Conservation (phyloP, 1,284 basidiomycete genomes). For the Chalciporus sp. region DNA sequence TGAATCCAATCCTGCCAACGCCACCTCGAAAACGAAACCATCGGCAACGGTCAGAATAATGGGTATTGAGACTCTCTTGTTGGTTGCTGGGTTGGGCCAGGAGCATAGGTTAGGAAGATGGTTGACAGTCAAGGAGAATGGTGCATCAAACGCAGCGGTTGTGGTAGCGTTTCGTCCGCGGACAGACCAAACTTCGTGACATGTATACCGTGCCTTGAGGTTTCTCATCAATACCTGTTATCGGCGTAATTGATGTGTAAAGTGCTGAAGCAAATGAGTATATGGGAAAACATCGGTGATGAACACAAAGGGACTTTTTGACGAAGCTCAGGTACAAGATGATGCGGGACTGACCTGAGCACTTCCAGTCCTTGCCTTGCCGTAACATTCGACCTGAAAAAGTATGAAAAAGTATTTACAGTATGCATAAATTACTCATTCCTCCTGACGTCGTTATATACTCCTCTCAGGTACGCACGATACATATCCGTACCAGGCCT, state of each 20-base stretch:
- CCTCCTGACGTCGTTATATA: no score
- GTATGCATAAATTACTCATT: no score
- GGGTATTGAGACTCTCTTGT: conserved; percentile 49
- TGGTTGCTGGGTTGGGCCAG: conserved; percentile 83
- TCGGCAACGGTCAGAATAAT: conserved; percentile 19
- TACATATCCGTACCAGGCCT: no score
- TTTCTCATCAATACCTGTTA: background rate
- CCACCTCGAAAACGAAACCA: background rate
- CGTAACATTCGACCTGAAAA: no score
- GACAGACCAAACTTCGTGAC: background rate
- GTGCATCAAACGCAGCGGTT: background rate
- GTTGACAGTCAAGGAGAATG: conserved; percentile 64
- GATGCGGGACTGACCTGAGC: no score
- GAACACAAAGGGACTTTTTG: no score
- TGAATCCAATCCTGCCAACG: background rate
- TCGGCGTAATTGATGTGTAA: background rate
- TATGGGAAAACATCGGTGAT: background rate
- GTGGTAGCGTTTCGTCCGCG: background rate
- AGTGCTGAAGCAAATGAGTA: background rate
- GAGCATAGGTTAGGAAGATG: conserved; percentile 91
- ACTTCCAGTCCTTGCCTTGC: no score
- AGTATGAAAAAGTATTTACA: no score
- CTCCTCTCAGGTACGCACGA: no score
- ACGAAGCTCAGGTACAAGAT: no score
- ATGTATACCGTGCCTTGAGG: background rate